These are phyloP conservation scores for Tricholomella constricta DNA, from an alignment of 768 basidiomycete species.

Conservation along the genomic window DNA sequence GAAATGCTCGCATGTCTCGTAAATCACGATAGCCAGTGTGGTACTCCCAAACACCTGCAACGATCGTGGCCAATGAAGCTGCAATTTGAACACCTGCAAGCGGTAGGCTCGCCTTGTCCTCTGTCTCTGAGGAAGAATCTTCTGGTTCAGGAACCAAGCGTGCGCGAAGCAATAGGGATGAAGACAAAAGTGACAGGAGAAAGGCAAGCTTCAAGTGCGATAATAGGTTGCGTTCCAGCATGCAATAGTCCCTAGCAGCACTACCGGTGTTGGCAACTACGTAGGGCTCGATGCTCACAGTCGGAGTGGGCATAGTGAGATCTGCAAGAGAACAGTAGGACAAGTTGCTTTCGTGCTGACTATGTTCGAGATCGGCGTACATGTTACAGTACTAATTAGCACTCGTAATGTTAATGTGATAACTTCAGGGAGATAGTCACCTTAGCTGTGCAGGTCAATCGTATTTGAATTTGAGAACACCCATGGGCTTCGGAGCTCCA, in stretches of 20 bases:
- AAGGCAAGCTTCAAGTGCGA: constrained; percentile 69
- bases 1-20: constrained; percentile 58
- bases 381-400: too few species aligned
- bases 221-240: constrained; percentile 77
- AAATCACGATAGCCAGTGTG: constrained; percentile 58
- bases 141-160: constrained; percentile 52
- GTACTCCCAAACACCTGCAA: constrained; percentile 69
- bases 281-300: constrained; percentile 17
- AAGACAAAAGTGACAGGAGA: constrained; percentile 61
- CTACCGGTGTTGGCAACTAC: constrained; percentile 54
- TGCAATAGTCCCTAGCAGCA: constrained; percentile 72
- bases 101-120: constrained; percentile 37
- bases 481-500: neutral
- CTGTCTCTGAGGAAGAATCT: constrained; percentile 11
- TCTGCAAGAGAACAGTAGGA: neutral
- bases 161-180: constrained; percentile 61
- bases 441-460: too few species aligned
- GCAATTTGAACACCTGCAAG: constrained; percentile 54
- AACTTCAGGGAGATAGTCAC: neutral
- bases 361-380: neutral
- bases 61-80: constrained; percentile 55
- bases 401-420: neutral
- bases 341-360: neutral
- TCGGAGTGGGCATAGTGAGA: neutral
- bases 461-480: too few species aligned